These are phyloP conservation scores for Sisymbrium irio DNA, from an alignment of 345 rosid genomes.

Conservation along the genomic window DNA sequence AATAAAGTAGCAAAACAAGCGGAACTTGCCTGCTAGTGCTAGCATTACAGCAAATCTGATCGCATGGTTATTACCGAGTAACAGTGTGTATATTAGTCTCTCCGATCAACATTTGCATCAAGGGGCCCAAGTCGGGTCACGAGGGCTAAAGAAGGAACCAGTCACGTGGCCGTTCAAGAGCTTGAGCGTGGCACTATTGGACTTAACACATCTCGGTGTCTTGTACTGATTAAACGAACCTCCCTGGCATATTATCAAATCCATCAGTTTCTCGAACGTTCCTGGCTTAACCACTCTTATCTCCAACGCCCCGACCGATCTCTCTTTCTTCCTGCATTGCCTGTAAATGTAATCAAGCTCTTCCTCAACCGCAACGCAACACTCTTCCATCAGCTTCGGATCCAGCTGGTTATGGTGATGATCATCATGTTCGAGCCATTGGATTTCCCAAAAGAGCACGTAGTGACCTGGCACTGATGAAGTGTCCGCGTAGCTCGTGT, in stretches of 20 bases:
- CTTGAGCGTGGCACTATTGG: conserved; percentile 45
- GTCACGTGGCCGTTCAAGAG: conserved; percentile 62
- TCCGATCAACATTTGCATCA: neutral
- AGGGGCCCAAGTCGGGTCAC: conserved; percentile 68
- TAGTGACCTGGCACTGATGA: conserved; percentile 83
- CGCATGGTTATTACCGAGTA: neutral
- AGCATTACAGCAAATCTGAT: neutral
- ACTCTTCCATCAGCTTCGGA: conserved; percentile 53
- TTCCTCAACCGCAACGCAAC: conserved; percentile 75
- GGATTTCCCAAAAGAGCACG: conserved; percentile 86
- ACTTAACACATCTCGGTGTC: conserved; percentile 80
- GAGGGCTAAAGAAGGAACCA: conserved; percentile 59
- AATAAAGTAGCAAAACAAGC: neutral
- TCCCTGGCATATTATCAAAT: conserved; percentile 68
- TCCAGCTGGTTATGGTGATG: conserved; percentile 35
- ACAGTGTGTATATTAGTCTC: neutral
- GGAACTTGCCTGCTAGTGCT: neutral
- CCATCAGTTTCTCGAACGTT: conserved; percentile 82
- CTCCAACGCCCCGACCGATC: conserved; percentile 77
- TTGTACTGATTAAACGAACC: conserved; percentile 92
- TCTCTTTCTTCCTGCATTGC: conserved; percentile 78
- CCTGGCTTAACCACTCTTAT: conserved; percentile 69
- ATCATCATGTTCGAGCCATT: neutral
- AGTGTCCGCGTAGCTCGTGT: conserved; percentile 80
- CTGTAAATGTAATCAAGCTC: conserved; percentile 75